These are phyloP conservation scores for Fusarium nematophilum DNA, from an alignment of 2,329 filamentous ascomycete species.

Conservation along the genomic window DNA sequence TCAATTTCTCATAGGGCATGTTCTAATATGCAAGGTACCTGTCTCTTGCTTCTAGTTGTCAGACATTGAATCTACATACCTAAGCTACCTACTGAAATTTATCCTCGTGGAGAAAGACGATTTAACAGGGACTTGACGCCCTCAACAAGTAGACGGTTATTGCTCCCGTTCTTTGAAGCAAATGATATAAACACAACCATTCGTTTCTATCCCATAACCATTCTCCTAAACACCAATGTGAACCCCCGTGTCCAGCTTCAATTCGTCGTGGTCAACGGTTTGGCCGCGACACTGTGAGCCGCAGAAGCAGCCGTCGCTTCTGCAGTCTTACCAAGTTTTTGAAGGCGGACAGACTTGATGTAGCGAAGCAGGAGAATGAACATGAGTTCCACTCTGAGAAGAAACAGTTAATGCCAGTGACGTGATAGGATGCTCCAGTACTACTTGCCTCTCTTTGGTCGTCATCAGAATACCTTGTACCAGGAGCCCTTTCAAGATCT, in stretches of 20 bases:
- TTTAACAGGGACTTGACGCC: constrained; percentile 1
- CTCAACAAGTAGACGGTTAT: constrained; percentile 15
- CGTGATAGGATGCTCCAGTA: background rate
- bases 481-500: constrained; percentile 90
- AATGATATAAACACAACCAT: constrained; percentile 31
- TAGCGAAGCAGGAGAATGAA: constrained; percentile 91
- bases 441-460: constrained; percentile 89
- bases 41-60: too few relatives aligned
- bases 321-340: constrained; percentile 76
- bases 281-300: constrained; percentile 58
- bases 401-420: constrained; percentile 28
- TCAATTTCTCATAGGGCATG: too few relatives aligned
- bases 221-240: constrained; percentile 29
- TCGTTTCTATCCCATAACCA: constrained; percentile 31
- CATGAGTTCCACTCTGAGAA: constrained; percentile 80
- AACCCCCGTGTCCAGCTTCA: constrained; percentile 11
- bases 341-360: constrained; percentile 74
- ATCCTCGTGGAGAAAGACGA: background rate
- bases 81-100: too few relatives aligned
- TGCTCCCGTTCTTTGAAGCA: constrained; percentile 18
- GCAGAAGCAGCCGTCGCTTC: constrained; percentile 66
- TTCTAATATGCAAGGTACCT: too few relatives aligned
- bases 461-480: constrained; percentile 99
- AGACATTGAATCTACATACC: too few relatives aligned
- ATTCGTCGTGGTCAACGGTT: constrained; percentile 41